Conservation (phyloP, 768 basidiomycete species). For the Hericium rajendrae region DNA sequence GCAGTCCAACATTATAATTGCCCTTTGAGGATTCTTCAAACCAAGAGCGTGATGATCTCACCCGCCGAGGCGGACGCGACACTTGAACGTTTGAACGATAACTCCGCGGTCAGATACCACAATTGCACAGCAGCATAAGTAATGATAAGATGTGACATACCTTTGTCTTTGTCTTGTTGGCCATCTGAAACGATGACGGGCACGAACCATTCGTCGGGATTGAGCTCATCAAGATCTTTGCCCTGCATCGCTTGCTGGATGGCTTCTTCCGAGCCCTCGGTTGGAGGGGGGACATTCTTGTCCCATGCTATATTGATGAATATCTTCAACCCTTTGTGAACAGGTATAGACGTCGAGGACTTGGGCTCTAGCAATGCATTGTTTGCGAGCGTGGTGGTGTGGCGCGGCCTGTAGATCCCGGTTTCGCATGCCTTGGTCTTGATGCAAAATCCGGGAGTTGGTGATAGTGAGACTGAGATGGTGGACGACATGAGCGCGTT, state of each 20-base stretch:
- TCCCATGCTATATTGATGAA: slow-evolving; percentile 76
- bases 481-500: slow-evolving; percentile 1
- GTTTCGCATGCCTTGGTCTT: slow-evolving; percentile 44
- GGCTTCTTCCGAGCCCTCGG: slow-evolving; percentile 45
- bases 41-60: too few relatives aligned
- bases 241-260: slow-evolving; percentile 51
- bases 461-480: slow-evolving; percentile 18
- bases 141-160: slow-evolving; percentile 23
- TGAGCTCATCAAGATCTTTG: slow-evolving; percentile 27
- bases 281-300: slow-evolving; percentile 55
- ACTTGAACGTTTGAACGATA: too few relatives aligned
- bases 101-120: too few relatives aligned
- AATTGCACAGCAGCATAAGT: too few relatives aligned
- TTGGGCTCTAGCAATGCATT: background rate
- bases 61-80: too few relatives aligned
- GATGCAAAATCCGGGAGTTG: slow-evolving; percentile 62
- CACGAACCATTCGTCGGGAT: slow-evolving; percentile 46
- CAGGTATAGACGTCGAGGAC: slow-evolving; percentile 16
- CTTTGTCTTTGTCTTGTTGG: slow-evolving; percentile 59
- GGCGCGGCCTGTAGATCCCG: slow-evolving; percentile 22
- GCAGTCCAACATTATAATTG: too few relatives aligned
- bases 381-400: slow-evolving; percentile 21
- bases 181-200: slow-evolving; percentile 63
- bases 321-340: slow-evolving; percentile 47
- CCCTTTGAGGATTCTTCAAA: too few relatives aligned